Percentiles rank a stretch among this genome's conserved stretches.
Conservation (phyloP, 495 filamentous ascomycete genomes). For the Xylaria longipes region DNA sequence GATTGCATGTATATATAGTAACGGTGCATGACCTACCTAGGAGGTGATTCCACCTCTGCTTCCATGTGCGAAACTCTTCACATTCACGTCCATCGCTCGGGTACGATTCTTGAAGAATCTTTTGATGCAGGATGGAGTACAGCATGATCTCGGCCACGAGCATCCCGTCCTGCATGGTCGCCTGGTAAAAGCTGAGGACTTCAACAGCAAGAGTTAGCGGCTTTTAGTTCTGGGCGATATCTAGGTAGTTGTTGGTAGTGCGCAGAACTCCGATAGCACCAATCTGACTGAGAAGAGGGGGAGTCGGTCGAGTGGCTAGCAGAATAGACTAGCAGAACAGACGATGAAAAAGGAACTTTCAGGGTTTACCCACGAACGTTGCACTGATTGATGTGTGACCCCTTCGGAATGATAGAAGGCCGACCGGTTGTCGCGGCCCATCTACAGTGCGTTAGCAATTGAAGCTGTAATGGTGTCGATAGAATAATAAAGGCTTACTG, state of each 20-base stretch:
- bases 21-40: slow-evolving; percentile 22
- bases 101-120: slow-evolving; percentile 36
- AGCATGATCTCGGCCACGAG: slow-evolving; percentile 40
- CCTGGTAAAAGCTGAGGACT: slow-evolving; percentile 41
- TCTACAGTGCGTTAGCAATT: slow-evolving; percentile 13
- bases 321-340: not conserved
- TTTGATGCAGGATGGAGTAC: slow-evolving; percentile 38
- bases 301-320: not conserved
- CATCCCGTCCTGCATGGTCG: slow-evolving; percentile 43
- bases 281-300: not conserved
- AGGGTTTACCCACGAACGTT: slow-evolving; percentile 28
- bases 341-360: not conserved
- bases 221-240: not conserved
- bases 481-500: slow-evolving; percentile 29
- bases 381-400: slow-evolving; percentile 37
- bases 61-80: slow-evolving; percentile 40
- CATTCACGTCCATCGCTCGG: slow-evolving; percentile 39
- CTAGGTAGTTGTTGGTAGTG: not conserved
- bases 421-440: slow-evolving; percentile 41
- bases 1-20: not conserved
- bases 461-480: not conserved
- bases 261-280: not conserved
- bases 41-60: slow-evolving; percentile 41
- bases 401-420: slow-evolving; percentile 37
- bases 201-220: not conserved